Evolutionary conservation across 2,329 filamentous ascomycete genomes (phyloP).

Genomic region (Claviceps pazoutovae): DNA sequence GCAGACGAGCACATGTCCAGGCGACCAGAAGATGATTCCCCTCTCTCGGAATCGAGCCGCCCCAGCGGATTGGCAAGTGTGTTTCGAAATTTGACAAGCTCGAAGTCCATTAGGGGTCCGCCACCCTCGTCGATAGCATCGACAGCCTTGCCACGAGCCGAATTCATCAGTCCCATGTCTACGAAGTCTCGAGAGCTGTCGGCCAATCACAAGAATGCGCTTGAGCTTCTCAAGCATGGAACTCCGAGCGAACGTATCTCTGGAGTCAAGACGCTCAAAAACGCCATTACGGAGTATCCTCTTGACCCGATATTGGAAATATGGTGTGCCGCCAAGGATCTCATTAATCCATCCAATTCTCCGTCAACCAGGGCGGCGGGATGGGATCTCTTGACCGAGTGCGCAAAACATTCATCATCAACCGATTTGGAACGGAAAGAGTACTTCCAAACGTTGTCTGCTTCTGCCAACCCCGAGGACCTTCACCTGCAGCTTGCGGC

Average conservation of each 20-base stretch:
- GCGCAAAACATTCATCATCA: conserved; percentile 46
- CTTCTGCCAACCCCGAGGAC: conserved; percentile 42
- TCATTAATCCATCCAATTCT: conserved; percentile 45
- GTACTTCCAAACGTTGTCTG: conserved; percentile 49
- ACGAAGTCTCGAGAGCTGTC: conserved; percentile 30
- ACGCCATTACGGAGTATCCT: conserved; percentile 43
- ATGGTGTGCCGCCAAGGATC: conserved; percentile 52
- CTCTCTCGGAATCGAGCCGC: conserved; percentile 40
- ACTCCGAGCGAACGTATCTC: conserved; percentile 37
- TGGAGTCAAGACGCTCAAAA: conserved; percentile 43
- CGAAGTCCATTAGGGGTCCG: conserved; percentile 38
- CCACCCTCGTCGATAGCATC: conserved; percentile 26
- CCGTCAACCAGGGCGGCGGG: conserved; percentile 40
- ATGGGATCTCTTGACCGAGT: conserved; percentile 52
- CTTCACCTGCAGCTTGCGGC: conserved; percentile 53
- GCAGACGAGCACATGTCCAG: conserved; percentile 44
- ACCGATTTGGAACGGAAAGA: conserved; percentile 54
- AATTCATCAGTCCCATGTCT: conserved; percentile 30
- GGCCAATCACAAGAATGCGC: conserved; percentile 37
- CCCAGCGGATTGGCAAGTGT: conserved; percentile 46
- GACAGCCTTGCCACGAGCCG: conserved; percentile 26
- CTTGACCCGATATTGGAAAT: conserved; percentile 46
- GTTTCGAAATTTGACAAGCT: conserved; percentile 46
- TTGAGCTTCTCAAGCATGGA: conserved; percentile 40
- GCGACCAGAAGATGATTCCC: conserved; percentile 40